Conservation (phyloP, 805 yeast species). For the Spathaspora sp. region DNA sequence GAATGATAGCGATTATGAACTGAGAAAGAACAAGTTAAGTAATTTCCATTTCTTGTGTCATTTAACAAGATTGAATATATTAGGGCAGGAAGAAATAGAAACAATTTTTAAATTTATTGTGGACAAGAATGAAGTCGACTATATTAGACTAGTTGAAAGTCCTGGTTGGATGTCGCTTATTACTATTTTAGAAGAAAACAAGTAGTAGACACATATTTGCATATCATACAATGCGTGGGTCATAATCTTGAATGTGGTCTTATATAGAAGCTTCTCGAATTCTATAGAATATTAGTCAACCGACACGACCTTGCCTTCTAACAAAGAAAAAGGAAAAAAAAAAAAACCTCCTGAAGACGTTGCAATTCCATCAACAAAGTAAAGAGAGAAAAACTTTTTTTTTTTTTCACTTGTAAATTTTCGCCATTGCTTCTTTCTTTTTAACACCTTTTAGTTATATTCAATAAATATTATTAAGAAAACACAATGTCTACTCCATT, state of each 20-base stretch:
- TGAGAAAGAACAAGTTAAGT: constrained; percentile 33
- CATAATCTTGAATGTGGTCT: neutral
- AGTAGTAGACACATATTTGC: neutral
- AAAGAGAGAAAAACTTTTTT: neutral
- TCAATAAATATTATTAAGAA: neutral
- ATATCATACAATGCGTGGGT: neutral
- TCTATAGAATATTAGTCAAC: neutral
- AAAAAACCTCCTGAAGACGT: neutral
- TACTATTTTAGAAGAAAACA: constrained; percentile 37
- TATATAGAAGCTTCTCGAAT: neutral
- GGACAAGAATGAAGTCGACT: constrained; percentile 39
- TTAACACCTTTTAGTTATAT: neutral
- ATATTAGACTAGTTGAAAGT: constrained; percentile 50
- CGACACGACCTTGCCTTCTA: neutral
- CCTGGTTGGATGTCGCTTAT: constrained; percentile 84
- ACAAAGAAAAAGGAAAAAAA: neutral
- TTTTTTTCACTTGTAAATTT: neutral
- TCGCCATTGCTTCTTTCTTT: neutral
- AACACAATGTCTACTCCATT: constrained; percentile 81
- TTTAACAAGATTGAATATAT: constrained; percentile 51
- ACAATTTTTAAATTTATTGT: constrained; percentile 48
- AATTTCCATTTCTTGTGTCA: constrained; percentile 77
- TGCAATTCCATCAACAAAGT: neutral
- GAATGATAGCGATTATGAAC: constrained; percentile 21
- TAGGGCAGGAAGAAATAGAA: constrained; percentile 52